These are phyloP conservation scores for Xylaria multiplex DNA, from an alignment of 2,329 filamentous ascomycete species.

Conservation along the genomic window DNA sequence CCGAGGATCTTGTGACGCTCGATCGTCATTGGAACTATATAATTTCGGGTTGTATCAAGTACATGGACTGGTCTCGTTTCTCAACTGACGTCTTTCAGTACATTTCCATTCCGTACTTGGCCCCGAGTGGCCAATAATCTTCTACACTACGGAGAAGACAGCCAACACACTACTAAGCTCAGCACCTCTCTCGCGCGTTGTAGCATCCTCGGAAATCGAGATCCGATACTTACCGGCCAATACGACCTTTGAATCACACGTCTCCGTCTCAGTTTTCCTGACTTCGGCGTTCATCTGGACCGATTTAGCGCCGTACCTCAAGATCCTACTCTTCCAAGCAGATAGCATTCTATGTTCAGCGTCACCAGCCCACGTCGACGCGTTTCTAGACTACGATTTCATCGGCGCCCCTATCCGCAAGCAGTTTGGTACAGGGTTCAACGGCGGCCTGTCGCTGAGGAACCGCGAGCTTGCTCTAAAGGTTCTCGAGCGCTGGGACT, in stretches of 20 bases:
- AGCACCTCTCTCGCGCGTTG: constrained; percentile 51
- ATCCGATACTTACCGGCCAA: constrained; percentile 51
- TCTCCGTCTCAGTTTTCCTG: constrained; percentile 52
- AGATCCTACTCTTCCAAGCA: constrained; percentile 53
- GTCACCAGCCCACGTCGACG: constrained; percentile 46
- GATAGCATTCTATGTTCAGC: constrained; percentile 53
- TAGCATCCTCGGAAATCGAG: constrained; percentile 49
- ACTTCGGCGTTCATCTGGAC: constrained; percentile 52
- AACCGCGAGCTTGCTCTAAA: constrained; percentile 45
- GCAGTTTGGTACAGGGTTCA: constrained; percentile 42
- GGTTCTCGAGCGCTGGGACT: constrained; percentile 36
- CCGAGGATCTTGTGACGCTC: too few relatives aligned
- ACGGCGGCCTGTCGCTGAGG: constrained; percentile 50
- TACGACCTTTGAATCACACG: constrained; percentile 48
- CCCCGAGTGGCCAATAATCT: constrained; percentile 56
- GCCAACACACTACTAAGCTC: constrained; percentile 41
- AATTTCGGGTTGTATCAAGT: too few relatives aligned
- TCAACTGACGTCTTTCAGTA: constrained; percentile 34
- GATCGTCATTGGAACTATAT: too few relatives aligned
- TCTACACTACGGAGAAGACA: constrained; percentile 53
- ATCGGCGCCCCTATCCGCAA: constrained; percentile 47
- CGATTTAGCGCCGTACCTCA: constrained; percentile 48
- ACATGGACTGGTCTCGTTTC: too few relatives aligned
- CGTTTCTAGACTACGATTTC: constrained; percentile 52
- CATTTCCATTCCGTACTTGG: constrained; percentile 55